phyloP scores from a whole-genome alignment of 2,329 filamentous ascomycete species.

The Parascedosporium putredinis region DNA sequence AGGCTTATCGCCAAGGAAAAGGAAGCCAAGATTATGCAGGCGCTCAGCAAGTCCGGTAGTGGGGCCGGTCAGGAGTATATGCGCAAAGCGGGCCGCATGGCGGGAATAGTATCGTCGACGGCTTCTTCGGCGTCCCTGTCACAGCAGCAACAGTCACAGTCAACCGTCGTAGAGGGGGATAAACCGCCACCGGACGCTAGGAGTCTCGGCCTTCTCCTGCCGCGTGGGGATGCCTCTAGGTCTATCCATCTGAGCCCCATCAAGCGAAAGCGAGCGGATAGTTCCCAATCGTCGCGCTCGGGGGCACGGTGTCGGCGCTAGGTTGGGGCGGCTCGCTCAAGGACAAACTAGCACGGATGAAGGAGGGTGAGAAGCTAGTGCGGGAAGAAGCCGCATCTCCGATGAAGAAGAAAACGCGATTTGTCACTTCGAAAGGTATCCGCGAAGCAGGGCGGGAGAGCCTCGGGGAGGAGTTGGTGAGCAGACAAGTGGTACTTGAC shows the following conservation, averaged over 20 bases:
- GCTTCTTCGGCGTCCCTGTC: not conserved
- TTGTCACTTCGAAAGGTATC: conserved; percentile 68
- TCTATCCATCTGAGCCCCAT: conserved; percentile 47
- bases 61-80: conserved; percentile 65
- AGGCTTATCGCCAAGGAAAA: conserved; percentile 57
- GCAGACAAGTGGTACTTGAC: conserved; percentile 22
- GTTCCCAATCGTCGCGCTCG: conserved; percentile 27
- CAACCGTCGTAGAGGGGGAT: no score
- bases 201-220: conserved; percentile 30
- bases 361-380: conserved; percentile 43
- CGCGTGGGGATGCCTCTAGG: conserved; percentile 26
- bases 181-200: conserved; percentile 21
- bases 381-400: conserved; percentile 28
- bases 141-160: conserved; percentile 9
- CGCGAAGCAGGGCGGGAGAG: conserved; percentile 68
- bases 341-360: conserved; percentile 51
- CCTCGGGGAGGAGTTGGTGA: conserved; percentile 41
- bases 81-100: conserved; percentile 17
- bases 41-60: conserved; percentile 52
- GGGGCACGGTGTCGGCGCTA: conserved; percentile 20
- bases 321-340: conserved; percentile 49
- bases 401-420: conserved; percentile 65
- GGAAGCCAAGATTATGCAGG: conserved; percentile 61
- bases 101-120: not conserved
- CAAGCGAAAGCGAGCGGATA: conserved; percentile 51